Percentiles rank a stretch among this genome's conserved stretches.
These are phyloP conservation scores for Alternaria gaisen DNA, from an alignment of 2,329 filamentous ascomycete genomes.

Conservation along the genomic window DNA sequence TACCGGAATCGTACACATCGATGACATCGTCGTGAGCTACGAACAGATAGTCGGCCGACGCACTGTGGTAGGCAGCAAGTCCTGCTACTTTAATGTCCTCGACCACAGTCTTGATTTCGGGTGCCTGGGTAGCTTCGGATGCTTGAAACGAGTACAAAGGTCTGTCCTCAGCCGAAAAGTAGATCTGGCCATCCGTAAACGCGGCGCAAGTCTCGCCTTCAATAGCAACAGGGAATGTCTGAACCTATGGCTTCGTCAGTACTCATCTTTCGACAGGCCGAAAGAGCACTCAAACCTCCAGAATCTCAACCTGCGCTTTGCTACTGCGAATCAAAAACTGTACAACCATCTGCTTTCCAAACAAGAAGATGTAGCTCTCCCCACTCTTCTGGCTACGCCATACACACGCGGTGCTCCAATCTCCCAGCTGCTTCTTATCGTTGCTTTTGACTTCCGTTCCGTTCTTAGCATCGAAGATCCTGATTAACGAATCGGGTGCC, in stretches of 20 bases:
- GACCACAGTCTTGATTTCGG: conserved; percentile 25
- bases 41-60: conserved; percentile 32
- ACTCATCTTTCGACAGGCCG: not conserved
- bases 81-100: conserved; percentile 32
- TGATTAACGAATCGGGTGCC: conserved; percentile 39
- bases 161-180: conserved; percentile 39
- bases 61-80: conserved; percentile 32
- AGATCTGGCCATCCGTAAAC: conserved; percentile 30
- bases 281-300: conserved; percentile 24
- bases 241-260: conserved; percentile 29
- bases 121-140: conserved; percentile 28
- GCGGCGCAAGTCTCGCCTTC: conserved; percentile 39
- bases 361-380: conserved; percentile 39
- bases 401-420: conserved; percentile 42
- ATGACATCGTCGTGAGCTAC: conserved; percentile 36
- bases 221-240: conserved; percentile 40
- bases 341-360: conserved; percentile 43
- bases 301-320: conserved; percentile 27
- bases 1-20: conserved; percentile 32
- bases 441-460: conserved; percentile 27
- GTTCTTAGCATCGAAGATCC: conserved; percentile 34
- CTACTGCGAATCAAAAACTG: conserved; percentile 33
- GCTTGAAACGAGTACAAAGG: conserved; percentile 45
- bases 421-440: conserved; percentile 37
- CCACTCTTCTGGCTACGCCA: conserved; percentile 40